Conservation (phyloP, 169 alveolate genomes). For the Theileria sp. region DNA sequence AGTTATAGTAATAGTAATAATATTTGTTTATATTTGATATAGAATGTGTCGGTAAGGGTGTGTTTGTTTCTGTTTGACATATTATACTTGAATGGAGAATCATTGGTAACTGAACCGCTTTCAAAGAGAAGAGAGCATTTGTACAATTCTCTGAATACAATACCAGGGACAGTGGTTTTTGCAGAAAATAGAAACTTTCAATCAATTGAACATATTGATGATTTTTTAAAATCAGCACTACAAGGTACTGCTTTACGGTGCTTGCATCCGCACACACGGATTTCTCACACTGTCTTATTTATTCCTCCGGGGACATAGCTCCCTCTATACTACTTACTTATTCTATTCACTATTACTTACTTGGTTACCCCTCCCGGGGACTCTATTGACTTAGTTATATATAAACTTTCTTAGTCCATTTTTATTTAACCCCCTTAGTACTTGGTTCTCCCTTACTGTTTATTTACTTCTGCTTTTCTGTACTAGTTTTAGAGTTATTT, state of each 20-base stretch:
- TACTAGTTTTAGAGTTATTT: no score
- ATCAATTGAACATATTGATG: constrained; percentile 78
- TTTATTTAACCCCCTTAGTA: no score
- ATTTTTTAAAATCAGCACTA: constrained; percentile 80
- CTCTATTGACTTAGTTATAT: no score
- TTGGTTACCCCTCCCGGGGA: no score
- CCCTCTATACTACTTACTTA: constrained; percentile 65
- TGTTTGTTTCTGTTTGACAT: constrained; percentile 92
- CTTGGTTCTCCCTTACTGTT: no score
- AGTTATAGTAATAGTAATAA: background rate
- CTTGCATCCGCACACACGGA: no score
- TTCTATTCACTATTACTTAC: constrained; percentile 23
- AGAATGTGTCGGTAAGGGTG: constrained; percentile 86
- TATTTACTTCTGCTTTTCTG: no score
- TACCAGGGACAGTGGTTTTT: constrained; percentile 62
- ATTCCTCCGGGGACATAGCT: no score
- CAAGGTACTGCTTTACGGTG: constrained; percentile 38
- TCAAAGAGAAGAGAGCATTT: constrained; percentile 66
- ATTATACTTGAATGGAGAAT: constrained; percentile 85
- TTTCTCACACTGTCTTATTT: no score
- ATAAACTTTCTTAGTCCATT: no score
- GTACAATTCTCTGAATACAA: constrained; percentile 53
- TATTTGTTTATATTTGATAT: constrained; percentile 17
- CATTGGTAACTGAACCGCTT: constrained; percentile 73
- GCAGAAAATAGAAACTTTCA: constrained; percentile 78